Conservation (phyloP, 1,284 basidiomycete genomes). For the Apiotrichum akiyoshidainum region DNA sequence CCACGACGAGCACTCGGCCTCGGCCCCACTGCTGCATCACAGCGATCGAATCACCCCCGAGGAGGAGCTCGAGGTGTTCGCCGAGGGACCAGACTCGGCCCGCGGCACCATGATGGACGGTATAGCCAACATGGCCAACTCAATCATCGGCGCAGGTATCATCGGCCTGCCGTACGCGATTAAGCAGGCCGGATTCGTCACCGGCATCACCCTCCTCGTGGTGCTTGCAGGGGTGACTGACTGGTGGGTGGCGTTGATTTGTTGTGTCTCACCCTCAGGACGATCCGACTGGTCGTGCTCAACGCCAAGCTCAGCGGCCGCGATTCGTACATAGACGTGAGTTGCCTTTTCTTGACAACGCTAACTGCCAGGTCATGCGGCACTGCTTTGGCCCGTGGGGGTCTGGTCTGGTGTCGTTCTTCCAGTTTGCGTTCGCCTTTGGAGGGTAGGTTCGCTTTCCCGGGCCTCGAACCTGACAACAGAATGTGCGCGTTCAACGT, state of each 20-base stretch:
- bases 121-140: constrained; percentile 68
- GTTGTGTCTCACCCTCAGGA: constrained; percentile 42
- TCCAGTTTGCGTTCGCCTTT: constrained; percentile 96
- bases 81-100: constrained; percentile 31
- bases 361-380: constrained; percentile 68
- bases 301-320: constrained; percentile 94
- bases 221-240: constrained; percentile 81
- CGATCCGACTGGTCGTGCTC: constrained; percentile 88
- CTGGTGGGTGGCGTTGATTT: constrained; percentile 58
- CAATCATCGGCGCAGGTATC: constrained; percentile 92
- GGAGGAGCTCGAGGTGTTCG: constrained; percentile 23
- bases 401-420: constrained; percentile 88
- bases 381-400: constrained; percentile 88
- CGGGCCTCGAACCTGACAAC: constrained; percentile 33
- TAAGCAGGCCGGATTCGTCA: constrained; percentile 86
- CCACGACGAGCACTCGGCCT: constrained; percentile 27
- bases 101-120: constrained; percentile 46
- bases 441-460: constrained; percentile 62
- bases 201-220: constrained; percentile 76
- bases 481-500: constrained; percentile 97
- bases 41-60: constrained; percentile 18
- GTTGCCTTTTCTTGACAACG: constrained; percentile 11
- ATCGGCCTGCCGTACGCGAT: constrained; percentile 92
- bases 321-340: constrained; percentile 80
- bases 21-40: constrained; percentile 25